These are phyloP conservation scores for Zymoseptoria pseudotritici DNA, from an alignment of 2,329 filamentous ascomycete genomes.

Conservation along the genomic window DNA sequence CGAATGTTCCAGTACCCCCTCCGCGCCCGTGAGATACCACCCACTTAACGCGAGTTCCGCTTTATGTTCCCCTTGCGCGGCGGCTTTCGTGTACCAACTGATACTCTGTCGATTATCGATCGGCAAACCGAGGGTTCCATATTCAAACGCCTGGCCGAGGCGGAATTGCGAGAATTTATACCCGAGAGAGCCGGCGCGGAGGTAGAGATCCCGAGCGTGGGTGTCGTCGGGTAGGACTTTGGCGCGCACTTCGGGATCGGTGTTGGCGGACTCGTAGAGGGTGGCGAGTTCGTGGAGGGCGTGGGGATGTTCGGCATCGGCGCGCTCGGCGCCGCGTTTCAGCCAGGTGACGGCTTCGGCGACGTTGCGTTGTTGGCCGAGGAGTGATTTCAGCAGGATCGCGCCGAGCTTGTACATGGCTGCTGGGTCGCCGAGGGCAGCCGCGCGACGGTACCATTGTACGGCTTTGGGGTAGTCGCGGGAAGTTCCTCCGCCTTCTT, in stretches of 20 bases:
- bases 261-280: slow-evolving; percentile 57
- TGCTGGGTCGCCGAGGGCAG: slow-evolving; percentile 78
- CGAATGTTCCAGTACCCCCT: slow-evolving; percentile 80
- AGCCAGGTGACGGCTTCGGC: slow-evolving; percentile 86
- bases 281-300: slow-evolving; percentile 79
- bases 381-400: slow-evolving; percentile 84
- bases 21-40: slow-evolving; percentile 77
- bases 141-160: slow-evolving; percentile 81
- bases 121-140: slow-evolving; percentile 72
- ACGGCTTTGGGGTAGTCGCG: slow-evolving; percentile 89
- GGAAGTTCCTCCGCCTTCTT: slow-evolving; percentile 87
- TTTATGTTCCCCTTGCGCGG: slow-evolving; percentile 89
- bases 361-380: slow-evolving; percentile 78
- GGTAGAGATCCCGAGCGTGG: slow-evolving; percentile 75
- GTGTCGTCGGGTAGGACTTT: slow-evolving; percentile 71
- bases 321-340: slow-evolving; percentile 82
- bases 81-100: slow-evolving; percentile 87
- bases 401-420: slow-evolving; percentile 99
- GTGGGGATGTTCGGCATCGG: slow-evolving; percentile 85
- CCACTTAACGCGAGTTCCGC: slow-evolving; percentile 58
- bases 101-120: slow-evolving; percentile 82
- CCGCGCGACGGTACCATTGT: slow-evolving; percentile 95
- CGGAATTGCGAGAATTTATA: slow-evolving; percentile 95
- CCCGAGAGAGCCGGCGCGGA: slow-evolving; percentile 75
- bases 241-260: slow-evolving; percentile 49